Evolutionary conservation across 441 rosid species (phyloP).

Genomic region (Gossypium schwendimanii): DNA sequence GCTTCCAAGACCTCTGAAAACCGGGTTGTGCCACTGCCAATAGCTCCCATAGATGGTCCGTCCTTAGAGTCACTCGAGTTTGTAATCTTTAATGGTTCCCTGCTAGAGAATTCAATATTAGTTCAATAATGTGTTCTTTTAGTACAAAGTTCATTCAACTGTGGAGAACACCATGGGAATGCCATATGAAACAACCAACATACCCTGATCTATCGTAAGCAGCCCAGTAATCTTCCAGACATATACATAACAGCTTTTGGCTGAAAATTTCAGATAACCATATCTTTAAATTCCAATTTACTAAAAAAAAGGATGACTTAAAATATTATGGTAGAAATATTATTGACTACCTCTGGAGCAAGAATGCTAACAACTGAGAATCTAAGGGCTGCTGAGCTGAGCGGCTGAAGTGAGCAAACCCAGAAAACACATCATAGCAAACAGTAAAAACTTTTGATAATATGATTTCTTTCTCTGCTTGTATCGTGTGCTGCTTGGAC

Average conservation of each 20-base stretch:
- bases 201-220: constrained; percentile 57
- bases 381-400: constrained; percentile 48
- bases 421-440: constrained; percentile 71
- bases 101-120: constrained; percentile 16
- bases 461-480: constrained; percentile 65
- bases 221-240: constrained; percentile 61
- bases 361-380: constrained; percentile 43
- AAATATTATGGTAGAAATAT: background rate
- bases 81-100: constrained; percentile 29
- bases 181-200: constrained; percentile 10
- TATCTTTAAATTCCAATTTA: constrained; percentile 12
- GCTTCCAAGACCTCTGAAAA: constrained; percentile 22
- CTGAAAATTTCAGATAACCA: constrained; percentile 30
- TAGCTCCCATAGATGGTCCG: constrained; percentile 8
- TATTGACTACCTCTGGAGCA: constrained; percentile 45
- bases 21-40: constrained; percentile 14
- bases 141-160: background rate
- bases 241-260: constrained; percentile 44
- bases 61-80: constrained; percentile 26
- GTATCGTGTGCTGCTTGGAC: constrained; percentile 42
- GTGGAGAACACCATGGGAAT: background rate
- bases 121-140: background rate
- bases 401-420: constrained; percentile 60
- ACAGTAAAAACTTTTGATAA: constrained; percentile 47
- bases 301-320: background rate